phyloP scores from a whole-genome alignment of 1,139 yeast genomes.

The Hemisphaericaspora subhashii region DNA sequence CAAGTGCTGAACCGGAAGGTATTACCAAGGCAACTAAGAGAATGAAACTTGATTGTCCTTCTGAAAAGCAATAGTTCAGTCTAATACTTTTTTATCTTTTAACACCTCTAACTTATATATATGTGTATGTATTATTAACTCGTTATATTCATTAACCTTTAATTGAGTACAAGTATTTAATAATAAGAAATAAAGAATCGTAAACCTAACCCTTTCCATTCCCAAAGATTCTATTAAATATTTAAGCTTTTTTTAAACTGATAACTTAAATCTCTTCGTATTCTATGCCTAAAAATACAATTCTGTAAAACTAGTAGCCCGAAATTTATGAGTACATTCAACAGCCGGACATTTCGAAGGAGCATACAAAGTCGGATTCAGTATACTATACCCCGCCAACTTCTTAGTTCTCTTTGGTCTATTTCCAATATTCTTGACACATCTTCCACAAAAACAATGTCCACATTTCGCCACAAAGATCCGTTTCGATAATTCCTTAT shows the following conservation, averaged over 20 bases:
- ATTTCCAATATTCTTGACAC: conserved; percentile 61
- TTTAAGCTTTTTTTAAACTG: no score
- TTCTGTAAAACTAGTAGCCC: conserved; percentile 39
- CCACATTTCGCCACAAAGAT: conserved; percentile 77
- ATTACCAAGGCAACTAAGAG: conserved; percentile 15
- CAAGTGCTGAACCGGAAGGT: conserved; percentile 15
- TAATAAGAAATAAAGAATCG: no score
- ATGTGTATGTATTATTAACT: no score
- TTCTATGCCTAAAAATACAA: conserved; percentile 34
- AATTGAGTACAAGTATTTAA: no score
- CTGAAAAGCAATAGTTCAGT: conserved; percentile 5
- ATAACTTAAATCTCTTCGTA: no score
- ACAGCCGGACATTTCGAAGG: conserved; percentile 49
- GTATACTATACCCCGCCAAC: conserved; percentile 27
- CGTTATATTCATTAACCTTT: no score
- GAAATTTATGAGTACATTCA: conserved; percentile 38
- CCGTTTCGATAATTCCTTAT: conserved; percentile 62
- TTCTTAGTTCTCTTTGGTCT: conserved; percentile 27
- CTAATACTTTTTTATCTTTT: not conserved
- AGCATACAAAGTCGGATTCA: conserved; percentile 47
- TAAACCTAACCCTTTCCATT: no score
- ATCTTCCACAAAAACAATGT: conserved; percentile 84
- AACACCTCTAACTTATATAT: no score
- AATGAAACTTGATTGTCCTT: conserved; percentile 12
- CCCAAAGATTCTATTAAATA: no score